Conservation (phyloP, 257 asterid genomes). For the Lycium barbarum region DNA sequence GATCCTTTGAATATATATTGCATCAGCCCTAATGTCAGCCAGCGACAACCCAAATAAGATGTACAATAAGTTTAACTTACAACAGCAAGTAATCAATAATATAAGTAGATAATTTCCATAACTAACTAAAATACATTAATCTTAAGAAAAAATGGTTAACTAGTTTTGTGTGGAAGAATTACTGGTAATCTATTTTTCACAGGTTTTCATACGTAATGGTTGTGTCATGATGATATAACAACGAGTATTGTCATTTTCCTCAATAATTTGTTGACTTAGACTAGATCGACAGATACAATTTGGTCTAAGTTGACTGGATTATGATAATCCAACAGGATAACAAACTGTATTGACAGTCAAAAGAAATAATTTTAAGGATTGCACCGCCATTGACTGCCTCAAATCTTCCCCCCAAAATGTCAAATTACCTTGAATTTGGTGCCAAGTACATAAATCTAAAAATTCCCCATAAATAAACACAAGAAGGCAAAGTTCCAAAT, state of each 20-base stretch:
- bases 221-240: slow-evolving; percentile 15
- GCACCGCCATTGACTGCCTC: background rate
- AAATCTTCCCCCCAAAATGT: background rate
- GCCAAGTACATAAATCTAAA: background rate
- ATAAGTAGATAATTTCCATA: background rate
- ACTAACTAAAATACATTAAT: background rate
- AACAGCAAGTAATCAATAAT: no score
- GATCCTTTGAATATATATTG: background rate
- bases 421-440: background rate
- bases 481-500: background rate
- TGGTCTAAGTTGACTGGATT: background rate
- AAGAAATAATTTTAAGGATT: background rate
- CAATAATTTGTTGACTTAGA: background rate
- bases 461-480: background rate
- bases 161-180: background rate
- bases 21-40: background rate
- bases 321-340: background rate
- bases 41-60: background rate
- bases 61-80: background rate
- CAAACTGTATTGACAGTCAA: background rate
- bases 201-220: background rate
- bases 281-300: background rate
- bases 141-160: background rate
- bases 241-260: background rate
- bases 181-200: background rate